Percentiles rank a stretch among this genome's conserved stretches.
Conservation (phyloP, 345 rosid species). For the Xanthoceras sorbifolium region DNA sequence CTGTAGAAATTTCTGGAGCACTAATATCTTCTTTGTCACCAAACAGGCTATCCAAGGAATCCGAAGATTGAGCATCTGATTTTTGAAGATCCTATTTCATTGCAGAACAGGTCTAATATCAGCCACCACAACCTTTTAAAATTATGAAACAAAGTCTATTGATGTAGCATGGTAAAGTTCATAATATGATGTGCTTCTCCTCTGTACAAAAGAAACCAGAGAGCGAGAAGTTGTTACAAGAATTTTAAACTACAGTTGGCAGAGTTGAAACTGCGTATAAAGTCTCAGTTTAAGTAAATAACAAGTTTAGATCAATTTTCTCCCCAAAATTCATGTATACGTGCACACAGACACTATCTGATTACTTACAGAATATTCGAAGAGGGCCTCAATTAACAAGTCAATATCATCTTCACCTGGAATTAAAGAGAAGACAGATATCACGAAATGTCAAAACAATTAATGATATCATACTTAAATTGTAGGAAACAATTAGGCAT, state of each 20-base stretch:
- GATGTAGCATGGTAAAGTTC: not conserved
- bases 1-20: constrained; percentile 29
- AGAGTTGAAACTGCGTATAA: too few species aligned
- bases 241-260: too few species aligned
- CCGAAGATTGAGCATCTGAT: constrained; percentile 35
- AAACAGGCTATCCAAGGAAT: constrained; percentile 41
- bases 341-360: not conserved
- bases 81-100: constrained; percentile 39
- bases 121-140: not conserved
- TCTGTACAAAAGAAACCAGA: not conserved
- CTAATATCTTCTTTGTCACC: constrained; percentile 38
- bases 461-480: not conserved
- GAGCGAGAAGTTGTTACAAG: too few species aligned
- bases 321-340: not conserved
- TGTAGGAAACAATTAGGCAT: not conserved
- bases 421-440: constrained; percentile 27
- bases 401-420: constrained; percentile 75
- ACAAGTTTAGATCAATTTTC: not conserved
- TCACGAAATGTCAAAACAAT: not conserved
- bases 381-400: constrained; percentile 67
- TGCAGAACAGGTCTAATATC: constrained; percentile 20
- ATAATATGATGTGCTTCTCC: not conserved
- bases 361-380: constrained; percentile 51
- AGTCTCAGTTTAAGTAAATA: not conserved
- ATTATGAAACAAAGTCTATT: not conserved